These are phyloP conservation scores for Euphorbia corollata DNA, from an alignment of 441 rosid genomes.

Conservation along the genomic window DNA sequence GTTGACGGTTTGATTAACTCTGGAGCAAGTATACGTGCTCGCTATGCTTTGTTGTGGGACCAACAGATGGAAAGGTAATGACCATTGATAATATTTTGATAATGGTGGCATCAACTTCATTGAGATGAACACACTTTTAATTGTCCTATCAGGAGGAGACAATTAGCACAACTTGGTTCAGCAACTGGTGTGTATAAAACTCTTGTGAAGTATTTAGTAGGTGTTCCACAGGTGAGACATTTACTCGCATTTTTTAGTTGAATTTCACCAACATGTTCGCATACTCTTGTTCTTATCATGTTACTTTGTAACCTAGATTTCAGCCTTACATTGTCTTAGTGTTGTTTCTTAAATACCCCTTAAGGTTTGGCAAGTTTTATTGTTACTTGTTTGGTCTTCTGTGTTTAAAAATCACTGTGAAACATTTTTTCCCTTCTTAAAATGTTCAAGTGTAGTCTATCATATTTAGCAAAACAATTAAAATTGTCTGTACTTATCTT, in stretches of 20 bases:
- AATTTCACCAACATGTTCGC: background rate
- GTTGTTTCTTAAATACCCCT: too few species aligned
- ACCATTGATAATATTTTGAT: conserved; percentile 17
- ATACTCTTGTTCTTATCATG: background rate
- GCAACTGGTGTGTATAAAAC: conserved; percentile 97
- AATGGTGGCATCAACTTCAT: conserved; percentile 7
- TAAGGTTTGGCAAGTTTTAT: background rate
- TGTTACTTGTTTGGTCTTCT: background rate
- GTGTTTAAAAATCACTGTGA: background rate
- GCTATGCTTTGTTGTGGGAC: conserved; percentile 79
- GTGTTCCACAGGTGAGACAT: conserved; percentile 79
- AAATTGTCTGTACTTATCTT: background rate
- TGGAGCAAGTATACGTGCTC: conserved; percentile 72
- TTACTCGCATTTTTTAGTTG: background rate
- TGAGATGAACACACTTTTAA: conserved; percentile 18
- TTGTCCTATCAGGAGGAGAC: conserved; percentile 67
- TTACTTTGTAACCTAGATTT: background rate
- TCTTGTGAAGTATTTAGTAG: conserved; percentile 93
- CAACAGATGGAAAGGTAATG: conserved; percentile 94
- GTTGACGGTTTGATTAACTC: conserved; percentile 74
- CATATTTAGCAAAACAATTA: background rate
- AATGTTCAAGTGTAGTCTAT: background rate
- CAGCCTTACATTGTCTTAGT: background rate
- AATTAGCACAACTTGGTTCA: conserved; percentile 89
- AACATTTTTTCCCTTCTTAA: background rate